phyloP scores from a whole-genome alignment of 106 monocot species.

The Dendrobium chrysotoxum region DNA sequence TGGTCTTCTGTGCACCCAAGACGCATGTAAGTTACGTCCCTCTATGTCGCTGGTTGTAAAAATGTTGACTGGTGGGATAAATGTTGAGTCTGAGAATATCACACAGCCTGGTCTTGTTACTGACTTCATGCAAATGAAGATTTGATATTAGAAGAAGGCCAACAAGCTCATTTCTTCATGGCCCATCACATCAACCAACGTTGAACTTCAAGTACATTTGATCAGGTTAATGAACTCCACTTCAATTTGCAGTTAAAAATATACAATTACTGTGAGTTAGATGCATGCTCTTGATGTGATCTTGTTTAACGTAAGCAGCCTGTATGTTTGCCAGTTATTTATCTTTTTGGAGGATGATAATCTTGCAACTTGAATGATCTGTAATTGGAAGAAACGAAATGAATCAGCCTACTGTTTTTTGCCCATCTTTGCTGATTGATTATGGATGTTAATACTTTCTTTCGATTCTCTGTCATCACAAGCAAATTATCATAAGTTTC shows the following conservation, averaged over 20 bases:
- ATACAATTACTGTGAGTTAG: no score
- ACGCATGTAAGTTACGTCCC: conserved; percentile 7
- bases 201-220: neutral
- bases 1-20: conserved; percentile 16
- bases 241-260: neutral
- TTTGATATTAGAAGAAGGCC: neutral
- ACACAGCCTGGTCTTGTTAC: conserved; percentile 10
- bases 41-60: conserved; percentile 9
- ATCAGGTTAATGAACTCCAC: neutral
- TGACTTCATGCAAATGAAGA: conserved; percentile 11
- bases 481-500: no score
- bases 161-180: neutral
- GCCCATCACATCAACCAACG: neutral
- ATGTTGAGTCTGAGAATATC: neutral
- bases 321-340: neutral
- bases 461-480: no score
- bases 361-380: no score
- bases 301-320: neutral
- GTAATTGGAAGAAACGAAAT: no score
- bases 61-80: conserved; percentile 6
- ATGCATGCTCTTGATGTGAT: neutral
- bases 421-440: no score
- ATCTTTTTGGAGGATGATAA: no score
- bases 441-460: no score
- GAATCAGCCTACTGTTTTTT: no score